phyloP scores from a whole-genome alignment of 2,329 filamentous ascomycete species.

The Fusarium stilboides region DNA sequence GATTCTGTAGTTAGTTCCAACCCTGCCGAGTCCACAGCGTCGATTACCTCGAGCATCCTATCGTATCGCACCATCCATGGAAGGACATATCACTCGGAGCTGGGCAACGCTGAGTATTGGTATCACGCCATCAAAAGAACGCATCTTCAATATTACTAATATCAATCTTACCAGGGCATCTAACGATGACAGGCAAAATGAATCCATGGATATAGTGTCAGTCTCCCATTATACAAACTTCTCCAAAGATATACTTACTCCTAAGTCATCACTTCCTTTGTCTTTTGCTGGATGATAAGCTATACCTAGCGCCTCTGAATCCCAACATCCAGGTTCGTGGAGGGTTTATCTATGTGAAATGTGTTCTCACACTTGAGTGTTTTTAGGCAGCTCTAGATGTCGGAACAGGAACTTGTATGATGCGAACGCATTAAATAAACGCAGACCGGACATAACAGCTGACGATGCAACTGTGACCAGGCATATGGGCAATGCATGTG shows the following conservation, averaged over 20 bases:
- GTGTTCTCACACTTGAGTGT: background rate
- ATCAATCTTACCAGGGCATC: constrained; percentile 15
- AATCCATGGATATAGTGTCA: constrained; percentile 41
- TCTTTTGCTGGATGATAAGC: constrained; percentile 19
- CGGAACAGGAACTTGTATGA: constrained; percentile 39
- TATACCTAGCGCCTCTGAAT: constrained; percentile 25
- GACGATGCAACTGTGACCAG: background rate
- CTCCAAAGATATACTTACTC: background rate
- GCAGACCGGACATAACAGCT: background rate
- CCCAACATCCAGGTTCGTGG: constrained; percentile 20
- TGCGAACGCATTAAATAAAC: fast-evolving
- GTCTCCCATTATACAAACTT: fast-evolving
- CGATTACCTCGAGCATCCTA: constrained; percentile 34
- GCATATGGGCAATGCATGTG: constrained; percentile 24
- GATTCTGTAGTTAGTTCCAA: constrained; percentile 19
- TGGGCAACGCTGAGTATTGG: constrained; percentile 30
- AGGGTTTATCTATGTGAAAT: fast-evolving
- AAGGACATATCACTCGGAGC: constrained; percentile 32
- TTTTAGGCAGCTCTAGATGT: constrained; percentile 27
- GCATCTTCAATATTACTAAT: background rate
- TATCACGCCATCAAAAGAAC: background rate
- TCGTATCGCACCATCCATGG: constrained; percentile 35
- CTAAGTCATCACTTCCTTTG: constrained; percentile 30
- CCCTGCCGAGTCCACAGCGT: constrained; percentile 29
- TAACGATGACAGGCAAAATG: constrained; percentile 38